Percentiles rank a stretch among this genome's conserved stretches.
phyloP scores from a whole-genome alignment of 371 early-diverging fungal genomes.

The Nematocida sp. region DNA sequence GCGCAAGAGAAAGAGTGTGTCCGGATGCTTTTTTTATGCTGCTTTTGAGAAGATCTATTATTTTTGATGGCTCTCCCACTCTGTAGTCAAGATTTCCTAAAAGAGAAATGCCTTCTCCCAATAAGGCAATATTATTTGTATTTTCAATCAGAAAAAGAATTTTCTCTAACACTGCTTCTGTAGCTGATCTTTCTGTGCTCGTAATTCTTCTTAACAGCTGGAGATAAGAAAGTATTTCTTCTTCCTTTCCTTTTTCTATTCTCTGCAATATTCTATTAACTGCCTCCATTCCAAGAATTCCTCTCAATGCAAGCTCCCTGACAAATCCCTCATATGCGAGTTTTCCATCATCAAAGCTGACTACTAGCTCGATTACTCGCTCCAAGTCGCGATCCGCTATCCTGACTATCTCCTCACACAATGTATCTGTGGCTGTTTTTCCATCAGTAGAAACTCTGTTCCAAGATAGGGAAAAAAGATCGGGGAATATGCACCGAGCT shows the following conservation, averaged over 20 bases:
- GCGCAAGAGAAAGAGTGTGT: constrained; percentile 5
- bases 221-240: constrained; percentile 4
- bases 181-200: constrained; percentile 31
- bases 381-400: constrained; percentile 24
- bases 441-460: constrained; percentile 40
- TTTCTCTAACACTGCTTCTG: constrained; percentile 9
- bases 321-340: constrained; percentile 43
- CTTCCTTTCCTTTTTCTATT: background rate
- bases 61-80: constrained; percentile 19
- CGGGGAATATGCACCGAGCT: constrained; percentile 49
- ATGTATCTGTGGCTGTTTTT: constrained; percentile 26
- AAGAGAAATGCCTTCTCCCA: constrained; percentile 6
- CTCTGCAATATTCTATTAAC: background rate
- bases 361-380: constrained; percentile 19
- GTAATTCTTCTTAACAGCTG: constrained; percentile 30
- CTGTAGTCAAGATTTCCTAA: constrained; percentile 50
- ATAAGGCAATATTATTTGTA: background rate
- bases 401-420: constrained; percentile 31
- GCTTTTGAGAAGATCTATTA: background rate
- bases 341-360: constrained; percentile 26
- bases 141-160: background rate
- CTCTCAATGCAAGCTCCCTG: constrained; percentile 42
- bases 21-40: background rate
- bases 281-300: constrained; percentile 25
- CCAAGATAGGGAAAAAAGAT: constrained; percentile 44